These are phyloP conservation scores for Calendula officinalis DNA, from an alignment of 129 eudicot species.

Conservation along the genomic window DNA sequence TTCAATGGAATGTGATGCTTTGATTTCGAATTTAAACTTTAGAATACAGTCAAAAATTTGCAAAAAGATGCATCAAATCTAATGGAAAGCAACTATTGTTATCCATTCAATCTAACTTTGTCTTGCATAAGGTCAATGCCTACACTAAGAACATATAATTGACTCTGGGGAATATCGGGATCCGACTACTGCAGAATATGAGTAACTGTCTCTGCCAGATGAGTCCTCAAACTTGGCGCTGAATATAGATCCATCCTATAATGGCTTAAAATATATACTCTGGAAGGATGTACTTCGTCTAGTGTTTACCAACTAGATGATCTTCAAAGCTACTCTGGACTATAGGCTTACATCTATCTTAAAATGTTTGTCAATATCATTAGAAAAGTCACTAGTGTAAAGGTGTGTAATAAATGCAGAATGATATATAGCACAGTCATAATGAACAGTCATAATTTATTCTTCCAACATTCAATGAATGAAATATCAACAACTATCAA, in stretches of 20 bases:
- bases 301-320: too few relatives aligned
- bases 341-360: not conserved
- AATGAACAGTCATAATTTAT: not conserved
- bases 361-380: not conserved
- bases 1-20: not conserved
- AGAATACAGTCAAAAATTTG: constrained; percentile 5
- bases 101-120: not conserved
- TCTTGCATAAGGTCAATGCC: not conserved
- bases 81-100: not conserved
- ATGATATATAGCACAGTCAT: too few relatives aligned
- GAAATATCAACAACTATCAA: too few relatives aligned
- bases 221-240: constrained; percentile 3
- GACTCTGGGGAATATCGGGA: too few relatives aligned
- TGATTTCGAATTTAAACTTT: too few relatives aligned
- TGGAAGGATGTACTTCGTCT: too few relatives aligned
- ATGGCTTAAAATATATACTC: too few relatives aligned
- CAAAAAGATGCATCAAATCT: not conserved
- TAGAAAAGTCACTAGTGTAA: not conserved
- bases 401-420: not conserved
- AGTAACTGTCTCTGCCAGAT: constrained; percentile 6
- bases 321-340: constrained; percentile 1
- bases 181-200: too few relatives aligned
- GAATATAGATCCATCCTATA: too few relatives aligned
- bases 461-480: not conserved
- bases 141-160: not conserved